Base-by-base conservation (phyloP, 345 rosid species). In the Salix udensis region DNA sequence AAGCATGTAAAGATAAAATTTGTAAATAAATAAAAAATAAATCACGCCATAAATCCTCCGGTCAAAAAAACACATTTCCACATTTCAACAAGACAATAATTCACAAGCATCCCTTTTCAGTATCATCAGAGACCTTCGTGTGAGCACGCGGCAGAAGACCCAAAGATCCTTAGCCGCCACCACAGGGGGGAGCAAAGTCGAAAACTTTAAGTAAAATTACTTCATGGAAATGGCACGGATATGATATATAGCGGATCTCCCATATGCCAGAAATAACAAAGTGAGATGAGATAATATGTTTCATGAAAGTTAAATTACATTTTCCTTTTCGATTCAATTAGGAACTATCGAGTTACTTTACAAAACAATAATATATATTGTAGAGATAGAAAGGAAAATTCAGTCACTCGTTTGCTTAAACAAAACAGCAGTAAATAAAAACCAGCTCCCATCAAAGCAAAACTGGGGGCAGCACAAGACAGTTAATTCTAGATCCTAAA, bases 391-490 rank as follows among this genome's bases (percentile, higher is more conserved):
- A 7, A 21, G 14, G 28, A 55, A 55, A 55, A 55, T 55, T 7
- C 62, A n/a, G 62, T 55, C 62, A 55, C 14, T n/a, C 26, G 10
- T 55, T n/a, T 9, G 62, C 16, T 52, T 42, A n/a, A 42, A 58
- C n/a, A 76, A 39, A 28, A 68, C 50, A 68, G 67, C 37, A 26
- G 74, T 13, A 68, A 60, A 68, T 28, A 68, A 42, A 44, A 18
- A 44, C 18, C 50, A 48, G 70, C 74, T 30, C 74, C 79, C n/a
- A 24, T 44, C 23, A 39, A n/a, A 30, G 61, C 74, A 77, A 77
- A 70, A 70, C 8, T 46, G 70, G 79, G 74, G 79, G 64, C 30
- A 46, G 42, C 60, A 24, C 12, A 7, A 40, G 53, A 76, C 16
- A 18, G 21, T 0, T n/a, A 28, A 55, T 58, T 46, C 46, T 21